Evolutionary conservation across 495 filamentous ascomycete genomes (phyloP), one percentile per base, ranked within the genome.

Genomic region (Geopyxis carbonaria): DNA sequence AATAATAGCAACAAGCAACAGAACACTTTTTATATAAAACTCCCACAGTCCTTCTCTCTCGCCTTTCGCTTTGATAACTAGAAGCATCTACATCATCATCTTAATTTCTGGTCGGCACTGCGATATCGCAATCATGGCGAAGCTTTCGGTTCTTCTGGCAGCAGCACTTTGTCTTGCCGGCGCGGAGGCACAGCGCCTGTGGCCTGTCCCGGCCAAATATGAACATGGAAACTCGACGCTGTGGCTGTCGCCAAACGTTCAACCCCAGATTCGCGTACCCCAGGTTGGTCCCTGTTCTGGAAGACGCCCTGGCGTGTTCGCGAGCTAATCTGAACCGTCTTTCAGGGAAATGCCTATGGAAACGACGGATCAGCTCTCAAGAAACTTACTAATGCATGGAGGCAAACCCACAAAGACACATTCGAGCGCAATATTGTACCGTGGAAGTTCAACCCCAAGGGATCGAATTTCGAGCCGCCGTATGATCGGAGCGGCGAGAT

Each of bases 371-470:
- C 15, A n/a, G 15, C 10, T 10, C 31, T 10, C 36, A 28, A 39
- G 22, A 39, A 39, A 18, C 13, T 39, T 19, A 10, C 7, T 14
- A 15, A 28, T 19, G 56, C 57, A 50, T 72, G 39, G 45, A 16
- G 58, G 32, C 58, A 64, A 6, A 60, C 67, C 14, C 55, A 57
- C 33, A 45, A 58, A 15, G 65, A 60, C 31, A 66, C 82, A 21
- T 73, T 83, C 55, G 55, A 61, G 18, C 57, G 71, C 44, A 68
- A 67, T 43, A 71, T 81, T 31, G 65, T 79, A 9, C 80, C 80
- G 3, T 87, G 80, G 80, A 80, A 74, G 60, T 70, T 86, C 42
- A 64, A 78, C 45, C 63, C 66, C 20, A 67, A 72, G 10, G 60
- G 67, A 31, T 58, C 65, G 28, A 44, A 65, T 16, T 79, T 67